phyloP scores from a whole-genome alignment of 2,329 filamentous ascomycete species.

The Aspergillus floridensis region DNA sequence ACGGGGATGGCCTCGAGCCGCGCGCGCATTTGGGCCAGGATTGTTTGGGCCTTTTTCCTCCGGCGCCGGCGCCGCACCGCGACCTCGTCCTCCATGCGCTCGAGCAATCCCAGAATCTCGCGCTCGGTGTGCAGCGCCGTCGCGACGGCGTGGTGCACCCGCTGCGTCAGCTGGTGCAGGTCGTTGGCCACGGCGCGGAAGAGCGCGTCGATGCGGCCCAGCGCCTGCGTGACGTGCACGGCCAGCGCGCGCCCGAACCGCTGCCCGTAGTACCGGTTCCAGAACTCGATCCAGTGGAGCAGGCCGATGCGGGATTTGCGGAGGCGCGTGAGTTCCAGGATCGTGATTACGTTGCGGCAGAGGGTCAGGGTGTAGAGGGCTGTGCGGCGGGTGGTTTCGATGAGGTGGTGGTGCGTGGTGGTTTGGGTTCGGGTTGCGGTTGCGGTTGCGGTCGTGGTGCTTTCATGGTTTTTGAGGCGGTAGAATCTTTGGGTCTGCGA shows the following conservation, averaged over 20 bases:
- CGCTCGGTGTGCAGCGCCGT: constrained; percentile 17
- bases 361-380: constrained; percentile 25
- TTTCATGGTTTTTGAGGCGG: constrained; percentile 7
- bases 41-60: constrained; percentile 21
- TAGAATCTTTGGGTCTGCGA: constrained; percentile 15
- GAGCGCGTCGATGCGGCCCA: constrained; percentile 23
- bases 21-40: constrained; percentile 24
- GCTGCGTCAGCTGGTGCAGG: constrained; percentile 24
- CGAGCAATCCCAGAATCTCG: constrained; percentile 23
- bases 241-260: constrained; percentile 17
- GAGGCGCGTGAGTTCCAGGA: constrained; percentile 31
- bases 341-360: constrained; percentile 28
- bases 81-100: constrained; percentile 28
- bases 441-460: constrained; percentile 1
- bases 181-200: constrained; percentile 26
- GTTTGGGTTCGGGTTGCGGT: background rate
- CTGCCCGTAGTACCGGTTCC: constrained; percentile 27
- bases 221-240: constrained; percentile 14
- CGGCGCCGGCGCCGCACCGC: constrained; percentile 20
- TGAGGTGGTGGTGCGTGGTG: background rate
- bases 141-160: constrained; percentile 18
- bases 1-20: constrained; percentile 30
- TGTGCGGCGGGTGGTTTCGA: constrained; percentile 21
- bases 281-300: constrained; percentile 29
- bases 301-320: constrained; percentile 30